Base-by-base conservation (phyloP, 768 basidiomycete genomes). In the Chiua virens region DNA sequence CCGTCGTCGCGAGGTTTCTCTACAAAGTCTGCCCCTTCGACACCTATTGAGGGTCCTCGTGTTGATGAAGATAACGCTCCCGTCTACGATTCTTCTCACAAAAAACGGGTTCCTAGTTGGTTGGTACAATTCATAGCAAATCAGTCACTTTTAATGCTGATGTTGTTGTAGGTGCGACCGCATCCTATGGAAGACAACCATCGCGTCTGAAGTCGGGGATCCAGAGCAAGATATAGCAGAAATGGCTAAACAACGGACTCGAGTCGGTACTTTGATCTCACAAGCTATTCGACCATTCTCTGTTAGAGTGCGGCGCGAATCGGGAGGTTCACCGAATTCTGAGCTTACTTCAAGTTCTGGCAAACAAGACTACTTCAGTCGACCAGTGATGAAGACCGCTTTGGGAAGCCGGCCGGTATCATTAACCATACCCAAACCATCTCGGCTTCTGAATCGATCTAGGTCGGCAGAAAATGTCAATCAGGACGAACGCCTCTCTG, bases 41-140 rank as follows among this genome's bases (percentile, higher is more conserved):
- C 66, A 4, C 63, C 66, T 15, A 43, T 71, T 45, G 77, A 78
- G 32, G 67, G 70, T 25, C 68, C 71, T 5, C 68, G 72, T 23
- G 68, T 21, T 21, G 47, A 71, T 30, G 66, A 72, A 1, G 77
- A 76, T 28, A 80, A 80, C 37, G 78, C 76, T 59, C 87, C 85
- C 17, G 83, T 88, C 4, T 92, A 91, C 61, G 90, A 92, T 67
- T 83, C 86, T 23, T 92, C 89, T 10, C 74, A 80, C 59, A 92
- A 92, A 67, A 80, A 82, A 59, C 83, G 90, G 18, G 90, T 92
- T 22, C 90, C 90, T 6, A 89, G 89, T 66, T 92, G 90, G 90
- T 87, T 57, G 42, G 82, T 71, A 6, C 30, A 11, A n/a, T 43
- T 36, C 28, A 39, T 40, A 11, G 30, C 28, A 27, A 23, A 41